phyloP scores from a whole-genome alignment of 805 yeast species.

The Isabelozyma heimii region DNA sequence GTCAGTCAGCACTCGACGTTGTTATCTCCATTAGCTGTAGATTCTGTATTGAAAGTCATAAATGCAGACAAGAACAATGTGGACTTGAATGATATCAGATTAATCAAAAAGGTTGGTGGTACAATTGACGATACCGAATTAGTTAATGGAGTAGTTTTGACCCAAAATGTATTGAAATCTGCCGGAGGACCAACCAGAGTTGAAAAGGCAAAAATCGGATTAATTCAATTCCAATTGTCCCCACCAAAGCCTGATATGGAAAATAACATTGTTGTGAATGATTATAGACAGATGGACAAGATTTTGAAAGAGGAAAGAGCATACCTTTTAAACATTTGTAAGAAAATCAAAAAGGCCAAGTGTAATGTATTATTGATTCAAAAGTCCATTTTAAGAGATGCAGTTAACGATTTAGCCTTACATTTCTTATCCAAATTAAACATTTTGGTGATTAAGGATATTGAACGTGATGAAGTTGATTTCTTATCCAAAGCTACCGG shows the following conservation, averaged over 20 bases:
- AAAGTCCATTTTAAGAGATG: constrained; percentile 91
- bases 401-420: constrained; percentile 89
- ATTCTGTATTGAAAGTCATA: constrained; percentile 79
- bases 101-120: constrained; percentile 94
- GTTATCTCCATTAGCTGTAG: constrained; percentile 92
- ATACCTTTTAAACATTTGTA: constrained; percentile 88
- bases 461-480: constrained; percentile 95
- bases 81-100: constrained; percentile 82
- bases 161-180: constrained; percentile 82
- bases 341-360: constrained; percentile 93
- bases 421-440: constrained; percentile 92
- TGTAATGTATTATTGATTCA: constrained; percentile 90
- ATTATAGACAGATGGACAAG: constrained; percentile 98
- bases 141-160: constrained; percentile 88
- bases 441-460: constrained; percentile 91
- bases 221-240: constrained; percentile 89
- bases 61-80: constrained; percentile 61
- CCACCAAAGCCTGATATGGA: constrained; percentile 99
- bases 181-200: constrained; percentile 96
- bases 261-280: constrained; percentile 94
- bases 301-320: constrained; percentile 97
- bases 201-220: constrained; percentile 89
- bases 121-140: constrained; percentile 95
- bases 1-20: constrained; percentile 87
- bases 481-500: constrained; percentile 82